phyloP scores from a whole-genome alignment of 306 rosid species.

The Ormosia emarginata region DNA sequence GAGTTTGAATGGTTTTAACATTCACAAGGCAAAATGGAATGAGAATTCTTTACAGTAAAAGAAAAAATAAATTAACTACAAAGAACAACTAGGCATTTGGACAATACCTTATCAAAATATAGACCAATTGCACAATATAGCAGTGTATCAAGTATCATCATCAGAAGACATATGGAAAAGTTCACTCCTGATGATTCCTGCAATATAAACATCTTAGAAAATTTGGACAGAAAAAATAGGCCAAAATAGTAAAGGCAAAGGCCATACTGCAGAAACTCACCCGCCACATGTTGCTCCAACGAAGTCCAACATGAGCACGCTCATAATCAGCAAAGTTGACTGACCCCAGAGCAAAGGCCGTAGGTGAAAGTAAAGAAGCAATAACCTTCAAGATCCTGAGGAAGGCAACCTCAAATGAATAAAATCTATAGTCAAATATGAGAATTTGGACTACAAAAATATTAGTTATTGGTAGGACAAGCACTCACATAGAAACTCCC shows the following conservation, averaged over 20 bases:
- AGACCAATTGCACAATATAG: constrained; percentile 84
- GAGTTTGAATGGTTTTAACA: not conserved
- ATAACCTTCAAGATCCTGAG: constrained; percentile 73
- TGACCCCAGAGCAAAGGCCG: constrained; percentile 93
- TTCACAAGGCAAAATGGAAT: not conserved
- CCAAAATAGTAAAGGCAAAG: not conserved
- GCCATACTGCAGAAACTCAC: constrained; percentile 36
- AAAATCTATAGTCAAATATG: constrained; percentile 13
- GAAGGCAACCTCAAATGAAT: constrained; percentile 28
- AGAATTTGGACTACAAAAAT: not conserved
- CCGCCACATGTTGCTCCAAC: constrained; percentile 96
- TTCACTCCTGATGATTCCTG: constrained; percentile 96
- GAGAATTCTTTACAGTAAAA: not conserved
- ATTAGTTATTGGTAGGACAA: constrained; percentile 15
- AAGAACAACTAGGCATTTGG: not conserved
- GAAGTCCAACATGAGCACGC: constrained; percentile 99
- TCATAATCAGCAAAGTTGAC: constrained; percentile 95
- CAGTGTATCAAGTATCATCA: constrained; percentile 82
- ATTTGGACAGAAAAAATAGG: not conserved
- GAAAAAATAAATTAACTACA: not conserved
- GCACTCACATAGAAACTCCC: constrained; percentile 73
- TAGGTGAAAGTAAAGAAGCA: constrained; percentile 93
- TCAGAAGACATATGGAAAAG: constrained; percentile 75
- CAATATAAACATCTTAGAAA: constrained; percentile 27
- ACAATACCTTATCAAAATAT: constrained; percentile 83